Evolutionary conservation across 1,284 basidiomycete genomes (phyloP).

Genomic region (Mycena sp.): DNA sequence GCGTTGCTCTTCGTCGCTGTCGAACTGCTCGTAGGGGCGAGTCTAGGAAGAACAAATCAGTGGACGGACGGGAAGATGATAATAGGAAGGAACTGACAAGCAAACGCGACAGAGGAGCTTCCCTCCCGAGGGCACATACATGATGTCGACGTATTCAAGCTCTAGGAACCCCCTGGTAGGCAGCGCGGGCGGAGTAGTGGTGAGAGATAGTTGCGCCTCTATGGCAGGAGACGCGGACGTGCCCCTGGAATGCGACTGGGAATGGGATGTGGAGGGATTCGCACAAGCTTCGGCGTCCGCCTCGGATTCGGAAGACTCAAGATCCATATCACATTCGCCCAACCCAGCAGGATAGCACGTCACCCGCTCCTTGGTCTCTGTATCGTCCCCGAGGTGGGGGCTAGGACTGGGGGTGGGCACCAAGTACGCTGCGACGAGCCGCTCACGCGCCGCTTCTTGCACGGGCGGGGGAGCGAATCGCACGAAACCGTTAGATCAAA

Average conservation of each 20-base stretch:
- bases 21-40: slow-evolving; percentile 10
- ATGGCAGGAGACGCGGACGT: background rate
- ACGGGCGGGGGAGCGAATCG: slow-evolving; percentile 18
- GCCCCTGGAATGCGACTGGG: slow-evolving; percentile 2
- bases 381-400: background rate
- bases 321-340: slow-evolving; percentile 33
- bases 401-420: background rate
- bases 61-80: background rate
- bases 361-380: slow-evolving; percentile 7
- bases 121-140: slow-evolving; percentile 42
- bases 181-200: background rate
- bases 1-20: background rate
- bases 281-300: background rate
- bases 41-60: background rate
- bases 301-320: slow-evolving; percentile 21
- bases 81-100: slow-evolving; percentile 36
- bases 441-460: slow-evolving; percentile 20
- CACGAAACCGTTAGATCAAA: slow-evolving; percentile 23
- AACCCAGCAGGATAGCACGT: slow-evolving; percentile 17
- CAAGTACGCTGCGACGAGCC: slow-evolving; percentile 11
- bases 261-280: background rate
- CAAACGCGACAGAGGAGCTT: slow-evolving; percentile 46
- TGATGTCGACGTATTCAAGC: slow-evolving; percentile 43
- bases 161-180: background rate
- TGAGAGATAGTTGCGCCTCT: background rate